A percentile compares a stretch with the other conserved stretches of the same genome.
Conservation (phyloP, 2,329 filamentous ascomycete species). For the Cordyceps javanica region DNA sequence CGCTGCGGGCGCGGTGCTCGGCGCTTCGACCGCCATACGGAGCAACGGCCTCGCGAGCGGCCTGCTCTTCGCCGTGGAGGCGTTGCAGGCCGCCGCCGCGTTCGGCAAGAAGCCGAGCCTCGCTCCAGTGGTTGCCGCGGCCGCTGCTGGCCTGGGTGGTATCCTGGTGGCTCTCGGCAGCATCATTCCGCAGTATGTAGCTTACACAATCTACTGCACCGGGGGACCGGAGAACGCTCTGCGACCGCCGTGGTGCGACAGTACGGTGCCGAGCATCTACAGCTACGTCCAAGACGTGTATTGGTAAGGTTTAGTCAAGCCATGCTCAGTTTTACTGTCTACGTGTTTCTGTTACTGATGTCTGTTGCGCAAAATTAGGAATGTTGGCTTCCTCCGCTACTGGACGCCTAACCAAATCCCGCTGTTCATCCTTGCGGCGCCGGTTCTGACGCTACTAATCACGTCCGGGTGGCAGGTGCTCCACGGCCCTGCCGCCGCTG, state of each 20-base stretch:
- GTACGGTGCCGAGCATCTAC: slow-evolving; percentile 78
- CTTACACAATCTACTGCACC: slow-evolving; percentile 66
- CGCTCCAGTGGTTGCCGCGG: slow-evolving; percentile 44
- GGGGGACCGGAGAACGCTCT: slow-evolving; percentile 24
- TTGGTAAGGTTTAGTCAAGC: slow-evolving; percentile 79
- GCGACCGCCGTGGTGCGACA: slow-evolving; percentile 70
- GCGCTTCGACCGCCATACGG: slow-evolving; percentile 65
- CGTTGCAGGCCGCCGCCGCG: slow-evolving; percentile 31
- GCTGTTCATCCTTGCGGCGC: slow-evolving; percentile 76
- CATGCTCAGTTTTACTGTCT: too few relatives aligned
- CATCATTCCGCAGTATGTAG: slow-evolving; percentile 64
- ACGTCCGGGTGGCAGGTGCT: slow-evolving; percentile 48
- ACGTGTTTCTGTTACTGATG: too few relatives aligned
- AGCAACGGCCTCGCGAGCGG: slow-evolving; percentile 86
- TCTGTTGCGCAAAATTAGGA: slow-evolving; percentile 50
- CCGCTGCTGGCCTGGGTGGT: slow-evolving; percentile 60
- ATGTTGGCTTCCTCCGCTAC: slow-evolving; percentile 80
- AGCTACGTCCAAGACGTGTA: slow-evolving; percentile 83
- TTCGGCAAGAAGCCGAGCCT: slow-evolving; percentile 23
- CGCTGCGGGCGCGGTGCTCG: slow-evolving; percentile 62
- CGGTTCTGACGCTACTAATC: slow-evolving; percentile 61
- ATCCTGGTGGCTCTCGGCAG: slow-evolving; percentile 61
- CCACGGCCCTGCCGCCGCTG: slow-evolving; percentile 16
- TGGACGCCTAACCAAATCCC: slow-evolving; percentile 85
- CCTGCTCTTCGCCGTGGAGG: slow-evolving; percentile 63